phyloP scores from a whole-genome alignment of 2,329 filamentous ascomycete genomes.

The Hypoxylon sp. region DNA sequence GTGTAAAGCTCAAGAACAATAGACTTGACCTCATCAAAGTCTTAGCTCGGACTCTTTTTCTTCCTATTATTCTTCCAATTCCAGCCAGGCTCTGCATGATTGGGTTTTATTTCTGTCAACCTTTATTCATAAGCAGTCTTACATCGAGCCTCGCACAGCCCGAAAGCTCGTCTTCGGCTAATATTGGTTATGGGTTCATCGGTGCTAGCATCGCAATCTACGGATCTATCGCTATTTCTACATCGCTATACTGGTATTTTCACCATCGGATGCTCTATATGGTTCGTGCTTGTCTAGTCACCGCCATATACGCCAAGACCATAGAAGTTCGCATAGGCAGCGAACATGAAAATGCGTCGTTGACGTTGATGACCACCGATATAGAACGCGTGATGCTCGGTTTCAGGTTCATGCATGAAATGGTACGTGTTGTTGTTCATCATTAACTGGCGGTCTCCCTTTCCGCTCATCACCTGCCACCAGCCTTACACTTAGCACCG shows the following conservation, averaged over 20 bases:
- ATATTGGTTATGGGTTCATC: conserved; percentile 60
- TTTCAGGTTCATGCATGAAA: conserved; percentile 57
- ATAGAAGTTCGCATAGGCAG: conserved; percentile 43
- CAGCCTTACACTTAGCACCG: neutral
- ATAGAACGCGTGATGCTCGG: conserved; percentile 60
- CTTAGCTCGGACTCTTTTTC: conserved; percentile 15
- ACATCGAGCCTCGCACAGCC: conserved; percentile 53
- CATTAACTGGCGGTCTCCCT: neutral
- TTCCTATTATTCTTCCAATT: conserved; percentile 34
- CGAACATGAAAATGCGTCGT: conserved; percentile 58
- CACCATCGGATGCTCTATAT: conserved; percentile 54
- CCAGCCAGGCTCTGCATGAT: conserved; percentile 50
- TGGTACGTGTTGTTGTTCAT: conserved; percentile 37
- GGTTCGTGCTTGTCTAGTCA: conserved; percentile 52
- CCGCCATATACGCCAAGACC: conserved; percentile 55
- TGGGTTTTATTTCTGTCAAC: conserved; percentile 55
- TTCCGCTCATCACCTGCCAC: neutral
- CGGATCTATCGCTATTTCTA: conserved; percentile 58
- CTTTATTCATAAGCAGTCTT: conserved; percentile 54
- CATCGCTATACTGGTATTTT: conserved; percentile 59
- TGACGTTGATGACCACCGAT: conserved; percentile 66
- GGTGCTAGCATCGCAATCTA: conserved; percentile 60
- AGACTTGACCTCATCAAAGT: conserved; percentile 23
- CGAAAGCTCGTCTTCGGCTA: conserved; percentile 34
- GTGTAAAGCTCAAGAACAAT: conserved; percentile 2